These are phyloP conservation scores for Eragrostis curvula DNA, from an alignment of 176 grass and related monocot species.

Conservation along the genomic window DNA sequence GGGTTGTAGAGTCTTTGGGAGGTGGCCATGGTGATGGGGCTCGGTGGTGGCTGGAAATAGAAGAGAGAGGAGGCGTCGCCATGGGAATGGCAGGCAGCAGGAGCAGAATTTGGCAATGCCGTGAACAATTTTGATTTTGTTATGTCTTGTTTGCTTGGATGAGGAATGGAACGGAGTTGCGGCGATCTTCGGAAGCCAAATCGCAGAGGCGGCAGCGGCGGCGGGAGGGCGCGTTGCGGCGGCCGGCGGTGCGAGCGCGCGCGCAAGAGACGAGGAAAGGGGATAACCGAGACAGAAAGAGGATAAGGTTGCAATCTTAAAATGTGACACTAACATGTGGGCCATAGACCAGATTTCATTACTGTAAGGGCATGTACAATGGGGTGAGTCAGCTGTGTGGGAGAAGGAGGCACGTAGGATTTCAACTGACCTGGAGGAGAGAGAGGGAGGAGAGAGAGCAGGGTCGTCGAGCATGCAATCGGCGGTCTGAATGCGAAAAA, in stretches of 20 bases:
- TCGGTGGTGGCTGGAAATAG: slow-evolving; percentile 45
- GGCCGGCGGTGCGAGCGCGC: not conserved
- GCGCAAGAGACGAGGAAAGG: not conserved
- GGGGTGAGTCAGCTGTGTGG: too few species aligned
- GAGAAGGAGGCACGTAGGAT: too few species aligned
- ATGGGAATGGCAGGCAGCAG: not conserved
- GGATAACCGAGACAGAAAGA: not conserved
- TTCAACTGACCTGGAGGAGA: too few species aligned
- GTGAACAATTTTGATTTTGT: not conserved
- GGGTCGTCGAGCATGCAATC: too few species aligned
- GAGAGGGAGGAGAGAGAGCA: too few species aligned
- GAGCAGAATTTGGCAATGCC: too few species aligned
- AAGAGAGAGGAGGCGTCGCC: slow-evolving; percentile 25
- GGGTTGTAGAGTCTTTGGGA: slow-evolving; percentile 17
- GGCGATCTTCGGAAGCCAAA: not conserved
- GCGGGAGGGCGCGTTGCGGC: not conserved
- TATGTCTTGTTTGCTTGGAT: not conserved
- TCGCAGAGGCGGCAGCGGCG: not conserved
- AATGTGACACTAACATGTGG: too few species aligned
- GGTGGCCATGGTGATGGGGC: slow-evolving; percentile 50
- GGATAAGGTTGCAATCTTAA: not conserved
- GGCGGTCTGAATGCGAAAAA: too few species aligned
- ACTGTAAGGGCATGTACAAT: too few species aligned
- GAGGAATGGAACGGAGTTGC: not conserved
- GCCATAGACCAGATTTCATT: too few species aligned